Evolutionary conservation across 768 basidiomycete species (phyloP).

Genomic region (Suillus hirtellus): DNA sequence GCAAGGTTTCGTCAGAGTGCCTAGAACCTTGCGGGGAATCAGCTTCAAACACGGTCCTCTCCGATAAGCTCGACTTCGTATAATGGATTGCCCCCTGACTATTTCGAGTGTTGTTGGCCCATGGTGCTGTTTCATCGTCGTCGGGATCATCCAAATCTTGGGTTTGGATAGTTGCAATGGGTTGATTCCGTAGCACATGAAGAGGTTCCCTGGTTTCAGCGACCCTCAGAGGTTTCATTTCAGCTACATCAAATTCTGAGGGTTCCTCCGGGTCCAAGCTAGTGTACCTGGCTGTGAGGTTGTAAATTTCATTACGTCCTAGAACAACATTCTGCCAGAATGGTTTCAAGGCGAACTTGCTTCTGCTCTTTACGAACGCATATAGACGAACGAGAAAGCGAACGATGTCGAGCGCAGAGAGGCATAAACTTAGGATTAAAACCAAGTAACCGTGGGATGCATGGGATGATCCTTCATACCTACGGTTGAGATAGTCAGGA

Average conservation of each 20-base stretch:
- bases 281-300: constrained; percentile 48
- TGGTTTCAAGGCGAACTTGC: constrained; percentile 44
- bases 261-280: constrained; percentile 56
- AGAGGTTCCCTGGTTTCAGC: constrained; percentile 10
- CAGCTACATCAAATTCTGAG: constrained; percentile 53
- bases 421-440: constrained; percentile 43
- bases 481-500: constrained; percentile 28
- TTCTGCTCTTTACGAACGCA: constrained; percentile 44
- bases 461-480: constrained; percentile 72
- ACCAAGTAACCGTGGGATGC: constrained; percentile 61
- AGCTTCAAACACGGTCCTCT: constrained; percentile 51
- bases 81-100: constrained; percentile 27
- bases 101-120: constrained; percentile 44
- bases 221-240: constrained; percentile 35
- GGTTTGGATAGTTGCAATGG: constrained; percentile 28
- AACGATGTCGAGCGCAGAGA: constrained; percentile 58
- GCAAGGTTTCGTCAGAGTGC: constrained; percentile 61
- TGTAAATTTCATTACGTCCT: constrained; percentile 39
- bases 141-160: constrained; percentile 25
- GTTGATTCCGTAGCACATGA: constrained; percentile 20
- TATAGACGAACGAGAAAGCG: constrained; percentile 51
- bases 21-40: constrained; percentile 42
- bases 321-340: constrained; percentile 64
- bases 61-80: constrained; percentile 48
- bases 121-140: constrained; percentile 47